Evolutionary conservation across 768 basidiomycete species (phyloP).

Genomic region (Rubroboletus pulcherrimus): DNA sequence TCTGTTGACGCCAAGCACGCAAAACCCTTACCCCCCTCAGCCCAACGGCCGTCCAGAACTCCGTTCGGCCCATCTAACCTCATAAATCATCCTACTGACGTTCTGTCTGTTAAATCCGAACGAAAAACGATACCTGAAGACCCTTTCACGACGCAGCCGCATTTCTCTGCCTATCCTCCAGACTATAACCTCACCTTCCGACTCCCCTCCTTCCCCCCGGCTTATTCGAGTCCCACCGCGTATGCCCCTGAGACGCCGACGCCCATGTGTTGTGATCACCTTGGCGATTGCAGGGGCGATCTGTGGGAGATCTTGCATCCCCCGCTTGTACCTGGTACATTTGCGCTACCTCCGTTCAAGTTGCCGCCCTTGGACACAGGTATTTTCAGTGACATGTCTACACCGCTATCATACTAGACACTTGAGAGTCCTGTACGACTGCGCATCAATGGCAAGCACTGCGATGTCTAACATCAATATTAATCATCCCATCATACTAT

Average conservation of each 20-base stretch:
- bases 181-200: conserved; percentile 8
- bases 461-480: too few relatives aligned
- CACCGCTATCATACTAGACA: neutral
- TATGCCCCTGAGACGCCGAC: conserved; percentile 25
- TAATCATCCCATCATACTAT: too few relatives aligned
- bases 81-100: conserved; percentile 7
- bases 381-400: conserved; percentile 10
- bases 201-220: conserved; percentile 12
- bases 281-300: conserved; percentile 22
- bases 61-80: conserved; percentile 14
- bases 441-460: too few relatives aligned
- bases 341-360: conserved; percentile 24
- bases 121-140: conserved; percentile 4
- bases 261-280: conserved; percentile 23
- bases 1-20: conserved; percentile 25
- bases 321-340: conserved; percentile 15
- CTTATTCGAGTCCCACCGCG: neutral
- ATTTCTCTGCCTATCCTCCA: neutral
- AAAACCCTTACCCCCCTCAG: conserved; percentile 18
- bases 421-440: neutral
- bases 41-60: conserved; percentile 5
- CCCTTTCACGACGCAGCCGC: conserved; percentile 11
- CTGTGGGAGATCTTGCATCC: conserved; percentile 26
- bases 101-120: neutral
- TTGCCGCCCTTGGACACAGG: conserved; percentile 16